phyloP scores from a whole-genome alignment of 371 early-diverging fungal species.

The Phascolomyces articulosus region DNA sequence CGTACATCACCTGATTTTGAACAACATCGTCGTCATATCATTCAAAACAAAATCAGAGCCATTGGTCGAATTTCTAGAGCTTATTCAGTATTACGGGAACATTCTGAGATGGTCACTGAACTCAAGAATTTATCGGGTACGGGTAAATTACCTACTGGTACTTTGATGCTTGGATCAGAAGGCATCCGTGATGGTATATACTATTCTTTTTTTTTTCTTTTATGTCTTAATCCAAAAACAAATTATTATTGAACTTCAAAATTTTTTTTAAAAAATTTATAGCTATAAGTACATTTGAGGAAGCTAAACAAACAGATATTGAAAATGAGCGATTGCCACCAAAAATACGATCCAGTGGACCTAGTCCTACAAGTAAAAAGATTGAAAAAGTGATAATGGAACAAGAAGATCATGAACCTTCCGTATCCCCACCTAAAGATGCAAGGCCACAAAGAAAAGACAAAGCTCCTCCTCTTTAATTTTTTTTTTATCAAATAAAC shows the following conservation, averaged over 20 bases:
- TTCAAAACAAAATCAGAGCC: slow-evolving; percentile 91
- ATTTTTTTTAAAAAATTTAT: too few species aligned
- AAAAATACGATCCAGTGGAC: slow-evolving; percentile 18
- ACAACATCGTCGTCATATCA: slow-evolving; percentile 72
- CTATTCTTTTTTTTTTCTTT: too few species aligned
- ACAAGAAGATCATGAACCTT: not conserved
- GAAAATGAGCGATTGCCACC: slow-evolving; percentile 95
- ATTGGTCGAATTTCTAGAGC: slow-evolving; percentile 89
- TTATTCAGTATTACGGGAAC: slow-evolving; percentile 87
- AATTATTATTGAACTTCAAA: too few species aligned
- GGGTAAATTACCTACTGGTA: slow-evolving; percentile 80
- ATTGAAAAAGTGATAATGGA: not conserved
- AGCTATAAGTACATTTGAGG: slow-evolving; percentile 90
- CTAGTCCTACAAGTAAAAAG: not conserved
- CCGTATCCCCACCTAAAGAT: not conserved
- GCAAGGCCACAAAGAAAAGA: not conserved
- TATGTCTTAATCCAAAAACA: too few species aligned
- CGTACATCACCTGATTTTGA: slow-evolving; percentile 34
- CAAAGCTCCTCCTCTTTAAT: not conserved
- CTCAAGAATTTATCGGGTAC: slow-evolving; percentile 88
- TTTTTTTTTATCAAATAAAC: too few species aligned
- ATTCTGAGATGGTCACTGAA: slow-evolving; percentile 91
- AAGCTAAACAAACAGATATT: slow-evolving; percentile 84
- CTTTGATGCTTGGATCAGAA: slow-evolving; percentile 87
- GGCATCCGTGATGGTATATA: slow-evolving; percentile 66